These are phyloP conservation scores for Colletotrichum sp. DNA, from an alignment of 2,329 filamentous ascomycete genomes.

Conservation along the genomic window DNA sequence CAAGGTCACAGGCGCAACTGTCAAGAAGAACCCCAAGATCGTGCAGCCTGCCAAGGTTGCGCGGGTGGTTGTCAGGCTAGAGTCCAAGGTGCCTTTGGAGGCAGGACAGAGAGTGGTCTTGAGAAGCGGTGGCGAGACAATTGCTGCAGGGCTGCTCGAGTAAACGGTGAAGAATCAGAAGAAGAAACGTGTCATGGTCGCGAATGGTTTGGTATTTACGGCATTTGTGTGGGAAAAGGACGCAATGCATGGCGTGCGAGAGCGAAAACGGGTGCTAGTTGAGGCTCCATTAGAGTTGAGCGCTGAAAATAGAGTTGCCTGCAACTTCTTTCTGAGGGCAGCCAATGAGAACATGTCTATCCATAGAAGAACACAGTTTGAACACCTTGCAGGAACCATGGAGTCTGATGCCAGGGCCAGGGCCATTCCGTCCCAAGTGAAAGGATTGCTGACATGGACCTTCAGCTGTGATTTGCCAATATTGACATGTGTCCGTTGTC, in stretches of 20 bases:
- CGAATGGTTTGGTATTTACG: neutral
- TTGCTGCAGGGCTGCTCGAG: conserved; percentile 88
- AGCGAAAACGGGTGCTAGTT: neutral
- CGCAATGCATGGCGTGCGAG: neutral
- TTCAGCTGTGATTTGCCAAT: neutral
- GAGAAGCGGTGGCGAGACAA: conserved; percentile 79
- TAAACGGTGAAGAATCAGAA: conserved; percentile 35
- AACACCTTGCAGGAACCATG: neutral
- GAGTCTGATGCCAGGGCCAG: neutral
- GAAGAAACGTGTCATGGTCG: neutral
- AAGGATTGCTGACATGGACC: neutral
- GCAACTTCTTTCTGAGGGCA: neutral
- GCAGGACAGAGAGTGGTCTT: conserved; percentile 81
- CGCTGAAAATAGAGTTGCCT: conserved; percentile 14
- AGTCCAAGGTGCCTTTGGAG: conserved; percentile 79
- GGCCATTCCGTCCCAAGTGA: neutral
- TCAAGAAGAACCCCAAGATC: conserved; percentile 86
- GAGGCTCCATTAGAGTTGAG: conserved; percentile 13
- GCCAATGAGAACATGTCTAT: neutral
- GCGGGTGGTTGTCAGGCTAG: conserved; percentile 76
- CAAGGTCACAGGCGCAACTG: conserved; percentile 75
- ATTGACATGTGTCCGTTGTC: neutral
- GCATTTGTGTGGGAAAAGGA: neutral
- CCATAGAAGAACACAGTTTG: neutral
- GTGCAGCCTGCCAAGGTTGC: conserved; percentile 82